Evolutionary conservation across 768 basidiomycete species (phyloP).

Genomic region (Lactarius tabidus): DNA sequence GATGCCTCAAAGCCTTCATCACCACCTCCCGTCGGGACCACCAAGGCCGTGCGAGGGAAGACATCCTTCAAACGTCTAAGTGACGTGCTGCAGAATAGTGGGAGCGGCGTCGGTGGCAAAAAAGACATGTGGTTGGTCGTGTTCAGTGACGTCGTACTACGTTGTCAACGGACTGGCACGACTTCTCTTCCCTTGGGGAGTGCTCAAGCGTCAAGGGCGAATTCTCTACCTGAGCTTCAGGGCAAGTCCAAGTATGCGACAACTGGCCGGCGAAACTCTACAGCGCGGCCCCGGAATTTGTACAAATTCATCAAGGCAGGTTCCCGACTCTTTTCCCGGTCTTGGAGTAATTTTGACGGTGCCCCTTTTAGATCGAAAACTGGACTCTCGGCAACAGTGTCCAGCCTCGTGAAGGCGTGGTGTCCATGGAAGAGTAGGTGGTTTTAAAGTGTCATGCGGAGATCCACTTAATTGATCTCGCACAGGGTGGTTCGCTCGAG

Average conservation of each 20-base stretch:
- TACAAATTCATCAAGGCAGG: slow-evolving; percentile 89
- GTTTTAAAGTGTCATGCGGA: not conserved
- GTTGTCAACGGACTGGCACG: slow-evolving; percentile 86
- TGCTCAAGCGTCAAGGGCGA: slow-evolving; percentile 61
- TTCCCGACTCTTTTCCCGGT: slow-evolving; percentile 12
- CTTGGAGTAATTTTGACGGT: slow-evolving; percentile 13
- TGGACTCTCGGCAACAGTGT: slow-evolving; percentile 79
- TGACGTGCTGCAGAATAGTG: slow-evolving; percentile 69
- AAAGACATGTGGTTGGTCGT: slow-evolving; percentile 92
- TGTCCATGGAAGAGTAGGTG: slow-evolving; percentile 88
- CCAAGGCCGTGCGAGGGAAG: slow-evolving; percentile 70
- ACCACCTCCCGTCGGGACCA: slow-evolving; percentile 37
- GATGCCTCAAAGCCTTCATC: slow-evolving; percentile 26
- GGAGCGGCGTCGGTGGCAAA: slow-evolving; percentile 54
- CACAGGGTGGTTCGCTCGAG: slow-evolving; percentile 68
- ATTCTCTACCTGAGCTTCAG: slow-evolving; percentile 77
- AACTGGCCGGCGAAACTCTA: slow-evolving; percentile 67
- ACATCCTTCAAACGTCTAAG: slow-evolving; percentile 86
- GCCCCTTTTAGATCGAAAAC: slow-evolving; percentile 62
- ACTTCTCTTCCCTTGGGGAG: slow-evolving; percentile 79
- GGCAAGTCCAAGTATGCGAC: slow-evolving; percentile 84
- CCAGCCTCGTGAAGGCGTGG: slow-evolving; percentile 74
- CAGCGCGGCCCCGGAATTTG: slow-evolving; percentile 82
- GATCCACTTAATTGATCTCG: slow-evolving; percentile 12
- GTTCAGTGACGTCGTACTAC: slow-evolving; percentile 92